phyloP scores from a whole-genome alignment of 192 early-diverging fungal genomes.

The Gaertneriomyces semiglobifer region DNA sequence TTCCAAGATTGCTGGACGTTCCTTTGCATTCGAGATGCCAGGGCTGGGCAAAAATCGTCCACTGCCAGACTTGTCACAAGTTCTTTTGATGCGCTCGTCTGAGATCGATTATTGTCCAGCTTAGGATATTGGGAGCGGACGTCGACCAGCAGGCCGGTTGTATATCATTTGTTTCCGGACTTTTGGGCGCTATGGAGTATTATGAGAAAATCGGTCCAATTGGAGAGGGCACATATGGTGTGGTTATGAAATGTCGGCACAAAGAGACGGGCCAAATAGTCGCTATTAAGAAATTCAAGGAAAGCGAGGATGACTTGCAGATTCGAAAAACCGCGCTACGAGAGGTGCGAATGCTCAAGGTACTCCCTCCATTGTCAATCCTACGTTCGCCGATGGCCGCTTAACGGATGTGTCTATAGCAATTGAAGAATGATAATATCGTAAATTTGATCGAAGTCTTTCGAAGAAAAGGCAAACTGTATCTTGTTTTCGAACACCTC shows the following conservation, averaged over 20 bases:
- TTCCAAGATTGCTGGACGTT: no score
- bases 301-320: constrained; percentile 61
- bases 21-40: no score
- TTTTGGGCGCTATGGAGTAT: constrained; percentile 44
- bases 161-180: no score
- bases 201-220: constrained; percentile 64
- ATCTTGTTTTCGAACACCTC: constrained; percentile 64
- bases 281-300: constrained; percentile 68
- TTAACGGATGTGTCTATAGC: constrained; percentile 32
- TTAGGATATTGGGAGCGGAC: no score
- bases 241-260: constrained; percentile 67
- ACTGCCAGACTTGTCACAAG: no score
- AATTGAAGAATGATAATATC: constrained; percentile 66
- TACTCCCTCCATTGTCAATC: constrained; percentile 11
- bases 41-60: no score
- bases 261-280: constrained; percentile 62
- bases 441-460: constrained; percentile 66
- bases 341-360: constrained; percentile 64
- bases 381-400: no score
- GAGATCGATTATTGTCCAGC: no score
- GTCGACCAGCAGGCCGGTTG: no score
- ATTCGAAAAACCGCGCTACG: constrained; percentile 61
- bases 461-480: constrained; percentile 60
- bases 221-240: constrained; percentile 64
- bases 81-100: no score